Evolutionary conservation across 202 grass and related monocot genomes (phyloP).

Genomic region (Brachypodium distachyon): DNA sequence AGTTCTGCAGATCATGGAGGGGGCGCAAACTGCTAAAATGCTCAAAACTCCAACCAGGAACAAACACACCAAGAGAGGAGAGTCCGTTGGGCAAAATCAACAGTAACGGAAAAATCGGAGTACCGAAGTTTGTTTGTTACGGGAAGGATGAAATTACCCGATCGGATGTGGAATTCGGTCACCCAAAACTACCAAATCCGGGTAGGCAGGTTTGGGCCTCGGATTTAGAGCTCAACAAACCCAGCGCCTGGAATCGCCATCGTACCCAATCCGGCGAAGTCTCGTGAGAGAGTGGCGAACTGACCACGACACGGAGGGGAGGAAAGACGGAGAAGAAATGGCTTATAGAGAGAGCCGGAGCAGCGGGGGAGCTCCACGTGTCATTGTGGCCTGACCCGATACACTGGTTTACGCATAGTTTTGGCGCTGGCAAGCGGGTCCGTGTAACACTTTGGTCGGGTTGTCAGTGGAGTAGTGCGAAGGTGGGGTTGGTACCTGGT

Average conservation of each 20-base stretch:
- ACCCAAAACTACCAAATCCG: not conserved
- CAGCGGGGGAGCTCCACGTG: conserved; percentile 20
- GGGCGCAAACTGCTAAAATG: not conserved
- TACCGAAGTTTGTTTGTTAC: not conserved
- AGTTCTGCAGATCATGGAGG: not conserved
- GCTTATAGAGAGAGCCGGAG: conserved; percentile 20
- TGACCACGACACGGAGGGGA: not conserved
- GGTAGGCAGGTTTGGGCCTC: not conserved
- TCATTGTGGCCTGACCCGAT: not conserved
- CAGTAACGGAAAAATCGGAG: not conserved
- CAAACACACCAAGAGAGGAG: not conserved
- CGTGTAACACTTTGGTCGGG: rapidly evolving
- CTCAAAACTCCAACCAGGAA: not conserved
- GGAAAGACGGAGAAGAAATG: conserved; percentile 15
- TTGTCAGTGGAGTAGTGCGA: not conserved
- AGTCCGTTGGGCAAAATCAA: conserved; percentile 4
- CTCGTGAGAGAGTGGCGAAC: not conserved
- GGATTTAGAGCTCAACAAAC: conserved; percentile 3
- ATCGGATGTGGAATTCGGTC: conserved; percentile 11
- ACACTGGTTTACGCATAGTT: rapidly evolving
- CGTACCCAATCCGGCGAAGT: not conserved
- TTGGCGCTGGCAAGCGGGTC: not conserved
- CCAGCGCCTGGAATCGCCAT: not conserved
- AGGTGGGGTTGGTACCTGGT: not conserved
- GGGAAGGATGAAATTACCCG: not conserved